These are phyloP conservation scores for Candida golubevii DNA, from an alignment of 805 yeast genomes.

Conservation along the genomic window DNA sequence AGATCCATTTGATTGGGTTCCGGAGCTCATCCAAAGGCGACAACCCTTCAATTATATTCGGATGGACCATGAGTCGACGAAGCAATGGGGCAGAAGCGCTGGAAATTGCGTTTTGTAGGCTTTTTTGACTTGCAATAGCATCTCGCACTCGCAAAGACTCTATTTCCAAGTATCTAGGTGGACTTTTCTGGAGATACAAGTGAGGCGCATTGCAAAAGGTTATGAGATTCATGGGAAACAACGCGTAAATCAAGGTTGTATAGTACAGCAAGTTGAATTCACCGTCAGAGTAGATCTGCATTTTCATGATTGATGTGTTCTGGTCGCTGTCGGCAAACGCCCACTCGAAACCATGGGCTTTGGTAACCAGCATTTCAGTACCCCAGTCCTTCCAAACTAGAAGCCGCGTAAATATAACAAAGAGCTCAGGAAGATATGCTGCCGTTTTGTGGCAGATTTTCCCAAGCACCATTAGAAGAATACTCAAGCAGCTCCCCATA, in stretches of 20 bases:
- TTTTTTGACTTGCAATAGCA: background rate
- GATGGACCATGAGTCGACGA: constrained; percentile 43
- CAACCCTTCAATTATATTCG: constrained; percentile 35
- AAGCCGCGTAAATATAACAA: constrained; percentile 43
- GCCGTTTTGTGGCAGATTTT: constrained; percentile 36
- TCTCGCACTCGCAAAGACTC: constrained; percentile 12
- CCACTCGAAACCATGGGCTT: constrained; percentile 14
- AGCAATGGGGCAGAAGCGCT: background rate
- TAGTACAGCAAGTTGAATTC: constrained; percentile 30
- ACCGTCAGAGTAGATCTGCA: constrained; percentile 18
- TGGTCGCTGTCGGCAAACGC: constrained; percentile 14
- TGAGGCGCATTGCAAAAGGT: constrained; percentile 41
- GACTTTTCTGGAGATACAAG: constrained; percentile 24
- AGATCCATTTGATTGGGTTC: constrained; percentile 22
- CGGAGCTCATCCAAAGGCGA: constrained; percentile 19
- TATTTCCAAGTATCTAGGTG: constrained; percentile 12
- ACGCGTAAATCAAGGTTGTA: constrained; percentile 51
- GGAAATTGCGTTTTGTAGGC: background rate
- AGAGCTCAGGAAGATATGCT: constrained; percentile 35
- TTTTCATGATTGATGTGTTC: constrained; percentile 5
- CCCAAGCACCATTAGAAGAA: constrained; percentile 38
- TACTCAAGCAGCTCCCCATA: constrained; percentile 31
- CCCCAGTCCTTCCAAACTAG: constrained; percentile 6
- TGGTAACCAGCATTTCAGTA: background rate
- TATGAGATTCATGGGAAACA: constrained; percentile 49